These are phyloP conservation scores for Melaleuca alternifolia DNA, from an alignment of 345 rosid genomes.

Conservation along the genomic window DNA sequence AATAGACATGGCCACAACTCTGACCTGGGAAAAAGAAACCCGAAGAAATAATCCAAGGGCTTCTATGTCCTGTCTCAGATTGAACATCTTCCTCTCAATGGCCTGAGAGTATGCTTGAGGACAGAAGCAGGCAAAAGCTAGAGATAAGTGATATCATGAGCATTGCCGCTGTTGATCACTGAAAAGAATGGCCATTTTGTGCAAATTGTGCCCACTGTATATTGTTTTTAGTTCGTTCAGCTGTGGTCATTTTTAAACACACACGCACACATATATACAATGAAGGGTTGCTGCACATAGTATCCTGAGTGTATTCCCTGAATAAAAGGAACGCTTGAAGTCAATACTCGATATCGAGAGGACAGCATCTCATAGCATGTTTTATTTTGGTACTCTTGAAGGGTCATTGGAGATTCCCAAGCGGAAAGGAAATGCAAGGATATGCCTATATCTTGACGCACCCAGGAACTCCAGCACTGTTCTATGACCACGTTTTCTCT, in stretches of 20 bases:
- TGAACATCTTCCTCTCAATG: background rate
- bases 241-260: background rate
- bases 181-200: background rate
- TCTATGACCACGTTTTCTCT: constrained; percentile 77
- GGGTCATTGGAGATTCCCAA: constrained; percentile 99
- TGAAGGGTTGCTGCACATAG: background rate
- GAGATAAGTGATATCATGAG: background rate
- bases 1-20: background rate
- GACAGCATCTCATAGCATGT: background rate
- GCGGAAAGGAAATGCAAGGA: constrained; percentile 97
- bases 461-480: constrained; percentile 95
- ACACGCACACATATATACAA: background rate
- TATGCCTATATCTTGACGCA: constrained; percentile 93
- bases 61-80: background rate
- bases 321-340: background rate
- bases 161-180: background rate
- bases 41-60: background rate
- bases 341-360: background rate
- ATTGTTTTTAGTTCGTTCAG: background rate
- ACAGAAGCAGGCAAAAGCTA: background rate
- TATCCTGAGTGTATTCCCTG: background rate
- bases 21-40: background rate
- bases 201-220: background rate
- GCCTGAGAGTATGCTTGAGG: background rate
- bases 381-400: constrained; percentile 3